phyloP scores from a whole-genome alignment of 2,329 filamentous ascomycete species.

The Cadophora luteo-olivacea region DNA sequence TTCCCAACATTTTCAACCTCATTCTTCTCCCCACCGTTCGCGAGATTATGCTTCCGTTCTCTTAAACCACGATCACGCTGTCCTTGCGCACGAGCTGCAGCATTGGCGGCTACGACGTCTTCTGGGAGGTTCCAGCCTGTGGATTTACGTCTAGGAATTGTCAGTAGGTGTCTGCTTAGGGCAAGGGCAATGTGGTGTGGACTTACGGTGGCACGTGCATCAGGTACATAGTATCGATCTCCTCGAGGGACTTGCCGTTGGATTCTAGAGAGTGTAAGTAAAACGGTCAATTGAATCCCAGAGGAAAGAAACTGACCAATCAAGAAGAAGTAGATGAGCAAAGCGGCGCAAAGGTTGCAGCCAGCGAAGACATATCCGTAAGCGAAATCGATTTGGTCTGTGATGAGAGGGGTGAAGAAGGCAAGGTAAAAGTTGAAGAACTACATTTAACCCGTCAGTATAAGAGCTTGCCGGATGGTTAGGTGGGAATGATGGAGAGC shows the following conservation, averaged over 20 bases:
- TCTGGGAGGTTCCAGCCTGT: background rate
- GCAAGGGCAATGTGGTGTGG: no score
- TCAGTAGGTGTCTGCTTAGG: background rate
- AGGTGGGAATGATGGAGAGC: background rate
- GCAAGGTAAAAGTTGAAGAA: constrained; percentile 76
- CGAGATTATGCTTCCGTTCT: constrained; percentile 11
- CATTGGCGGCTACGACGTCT: constrained; percentile 3
- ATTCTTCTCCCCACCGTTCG: background rate
- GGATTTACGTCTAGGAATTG: background rate
- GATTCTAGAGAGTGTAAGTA: constrained; percentile 49
- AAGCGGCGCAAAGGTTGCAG: constrained; percentile 68
- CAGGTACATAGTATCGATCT: constrained; percentile 40
- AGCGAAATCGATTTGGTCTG: constrained; percentile 70
- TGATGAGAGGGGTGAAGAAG: constrained; percentile 85
- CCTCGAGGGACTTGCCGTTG: constrained; percentile 46
- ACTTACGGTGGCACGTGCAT: constrained; percentile 47
- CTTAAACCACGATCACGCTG: background rate
- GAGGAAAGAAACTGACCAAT: constrained; percentile 50
- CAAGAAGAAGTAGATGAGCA: constrained; percentile 79
- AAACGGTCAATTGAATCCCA: no score
- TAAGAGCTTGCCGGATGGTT: background rate
- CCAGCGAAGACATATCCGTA: constrained; percentile 76
- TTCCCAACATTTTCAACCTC: background rate
- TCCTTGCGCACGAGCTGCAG: background rate
- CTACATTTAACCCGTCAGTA: constrained; percentile 49